Evolutionary conservation across 2,329 filamentous ascomycete genomes (phyloP).

Genomic region (Knoxdaviesia proteae): DNA sequence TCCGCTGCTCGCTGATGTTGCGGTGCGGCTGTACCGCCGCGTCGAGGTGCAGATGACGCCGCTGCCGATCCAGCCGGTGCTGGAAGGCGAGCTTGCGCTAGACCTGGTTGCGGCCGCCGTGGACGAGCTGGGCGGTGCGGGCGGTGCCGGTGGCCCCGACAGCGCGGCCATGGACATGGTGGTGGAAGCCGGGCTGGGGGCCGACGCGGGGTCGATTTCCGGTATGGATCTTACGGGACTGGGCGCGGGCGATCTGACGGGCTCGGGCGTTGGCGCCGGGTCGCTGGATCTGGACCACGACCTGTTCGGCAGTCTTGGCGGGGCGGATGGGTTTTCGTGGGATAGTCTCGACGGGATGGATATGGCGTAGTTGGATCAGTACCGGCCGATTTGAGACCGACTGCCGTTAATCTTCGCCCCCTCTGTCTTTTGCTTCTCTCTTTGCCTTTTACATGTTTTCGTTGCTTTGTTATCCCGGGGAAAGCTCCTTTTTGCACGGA

Average conservation of each 20-base stretch:
- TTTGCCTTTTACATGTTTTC: too few relatives aligned
- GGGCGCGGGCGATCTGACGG: too few relatives aligned
- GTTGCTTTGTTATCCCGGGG: too few relatives aligned
- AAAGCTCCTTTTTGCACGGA: too few relatives aligned
- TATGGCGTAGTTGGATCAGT: background rate
- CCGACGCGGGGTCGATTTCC: background rate
- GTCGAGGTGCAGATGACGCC: constrained; percentile 44
- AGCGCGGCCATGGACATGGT: constrained; percentile 16
- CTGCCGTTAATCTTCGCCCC: too few relatives aligned
- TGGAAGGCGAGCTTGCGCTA: constrained; percentile 19
- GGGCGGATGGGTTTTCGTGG: constrained; percentile 4
- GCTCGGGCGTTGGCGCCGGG: background rate
- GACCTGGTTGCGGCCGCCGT: constrained; percentile 17
- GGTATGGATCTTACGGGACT: too few relatives aligned
- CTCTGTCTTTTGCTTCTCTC: too few relatives aligned
- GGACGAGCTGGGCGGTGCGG: constrained; percentile 7
- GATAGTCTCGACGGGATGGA: constrained; percentile 4
- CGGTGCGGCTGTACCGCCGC: constrained; percentile 39
- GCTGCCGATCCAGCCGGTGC: constrained; percentile 18
- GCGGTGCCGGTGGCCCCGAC: constrained; percentile 16
- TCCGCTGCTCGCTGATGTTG: constrained; percentile 33
- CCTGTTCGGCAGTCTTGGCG: constrained; percentile 3
- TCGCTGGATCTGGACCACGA: constrained; percentile 3
- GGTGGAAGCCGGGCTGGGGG: background rate
- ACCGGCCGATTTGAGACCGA: too few relatives aligned